Evolutionary conservation across 73 alveolate genomes (phyloP).

Genomic region (Blepharisma stoltei): DNA sequence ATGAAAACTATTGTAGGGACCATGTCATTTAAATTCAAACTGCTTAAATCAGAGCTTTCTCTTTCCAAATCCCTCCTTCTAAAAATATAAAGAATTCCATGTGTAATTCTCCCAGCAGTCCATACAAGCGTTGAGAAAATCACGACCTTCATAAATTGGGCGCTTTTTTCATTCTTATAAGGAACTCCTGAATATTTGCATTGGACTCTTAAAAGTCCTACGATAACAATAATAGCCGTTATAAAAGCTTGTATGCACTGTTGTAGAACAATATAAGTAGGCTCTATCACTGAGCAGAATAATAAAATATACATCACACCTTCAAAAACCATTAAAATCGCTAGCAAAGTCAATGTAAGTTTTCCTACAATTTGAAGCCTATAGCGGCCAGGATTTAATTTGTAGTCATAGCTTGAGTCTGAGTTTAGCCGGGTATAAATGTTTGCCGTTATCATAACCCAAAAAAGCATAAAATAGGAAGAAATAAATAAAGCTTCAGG

Average conservation of each 20-base stretch:
- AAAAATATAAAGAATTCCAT: slow-evolving; percentile 24
- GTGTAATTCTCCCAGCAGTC: slow-evolving; percentile 1
- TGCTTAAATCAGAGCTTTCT: not conserved
- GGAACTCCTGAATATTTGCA: slow-evolving; percentile 18
- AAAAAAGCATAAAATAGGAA: not conserved
- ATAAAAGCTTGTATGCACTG: not conserved
- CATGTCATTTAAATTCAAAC: not conserved
- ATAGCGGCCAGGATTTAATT: not conserved
- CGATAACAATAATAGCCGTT: not conserved
- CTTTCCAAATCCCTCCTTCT: not conserved
- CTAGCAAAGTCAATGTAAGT: not conserved
- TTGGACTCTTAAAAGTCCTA: not conserved
- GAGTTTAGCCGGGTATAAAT: not conserved
- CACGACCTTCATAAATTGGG: not conserved
- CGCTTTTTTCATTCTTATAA: not conserved
- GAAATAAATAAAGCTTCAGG: slow-evolving; percentile 5
- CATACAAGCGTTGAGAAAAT: not conserved
- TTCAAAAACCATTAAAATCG: not conserved
- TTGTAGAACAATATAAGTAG: not conserved
- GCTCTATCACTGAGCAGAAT: not conserved
- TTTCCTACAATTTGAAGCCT: not conserved
- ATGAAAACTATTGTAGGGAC: not conserved
- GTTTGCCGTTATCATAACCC: slow-evolving; percentile 5
- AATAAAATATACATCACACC: not conserved
- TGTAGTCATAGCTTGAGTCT: too few relatives aligned